These are phyloP conservation scores for Basidiobolus meristosporus DNA, from an alignment of 371 early-diverging fungal species.

Conservation along the genomic window DNA sequence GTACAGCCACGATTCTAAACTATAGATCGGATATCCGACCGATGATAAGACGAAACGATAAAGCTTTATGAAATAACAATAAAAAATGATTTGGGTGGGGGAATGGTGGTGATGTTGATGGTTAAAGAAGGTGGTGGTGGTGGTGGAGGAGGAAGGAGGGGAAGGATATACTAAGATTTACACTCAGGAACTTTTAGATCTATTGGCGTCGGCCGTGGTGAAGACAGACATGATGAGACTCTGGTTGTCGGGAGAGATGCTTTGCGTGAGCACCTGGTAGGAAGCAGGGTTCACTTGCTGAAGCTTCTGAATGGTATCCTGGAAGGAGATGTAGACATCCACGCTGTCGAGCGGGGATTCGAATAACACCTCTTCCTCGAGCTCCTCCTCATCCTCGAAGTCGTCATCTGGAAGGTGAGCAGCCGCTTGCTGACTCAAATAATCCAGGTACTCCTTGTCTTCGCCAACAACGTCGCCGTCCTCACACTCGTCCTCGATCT, in stretches of 20 bases:
- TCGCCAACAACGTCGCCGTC: conserved; percentile 31
- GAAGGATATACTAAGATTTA: too few relatives aligned
- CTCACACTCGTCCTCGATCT: conserved; percentile 32
- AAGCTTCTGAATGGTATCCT: conserved; percentile 20
- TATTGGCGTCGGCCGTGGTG: too few relatives aligned
- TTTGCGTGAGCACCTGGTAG: conserved; percentile 20
- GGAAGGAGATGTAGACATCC: conserved; percentile 60
- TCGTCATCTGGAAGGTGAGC: conserved; percentile 3
- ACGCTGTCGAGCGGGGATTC: conserved; percentile 73
- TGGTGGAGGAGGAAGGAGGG: too few relatives aligned
- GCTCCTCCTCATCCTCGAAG: conserved; percentile 27
- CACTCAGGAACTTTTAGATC: too few relatives aligned
- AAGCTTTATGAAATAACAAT: too few relatives aligned
- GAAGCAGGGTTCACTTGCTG: conserved; percentile 21
- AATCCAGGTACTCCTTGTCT: conserved; percentile 39
- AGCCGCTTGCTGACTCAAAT: conserved; percentile 30
- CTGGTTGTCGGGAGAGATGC: conserved; percentile 19
- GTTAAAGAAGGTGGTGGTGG: too few relatives aligned
- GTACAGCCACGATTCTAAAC: too few relatives aligned
- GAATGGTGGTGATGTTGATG: too few relatives aligned
- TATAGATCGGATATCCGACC: too few relatives aligned
- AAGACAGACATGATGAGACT: too few relatives aligned
- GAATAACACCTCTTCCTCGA: conserved; percentile 32
- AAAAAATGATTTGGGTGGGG: too few relatives aligned
- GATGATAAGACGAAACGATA: too few relatives aligned